These are phyloP conservation scores for Saccharomycopsis selenospora DNA, from an alignment of 805 yeast species.

Conservation along the genomic window DNA sequence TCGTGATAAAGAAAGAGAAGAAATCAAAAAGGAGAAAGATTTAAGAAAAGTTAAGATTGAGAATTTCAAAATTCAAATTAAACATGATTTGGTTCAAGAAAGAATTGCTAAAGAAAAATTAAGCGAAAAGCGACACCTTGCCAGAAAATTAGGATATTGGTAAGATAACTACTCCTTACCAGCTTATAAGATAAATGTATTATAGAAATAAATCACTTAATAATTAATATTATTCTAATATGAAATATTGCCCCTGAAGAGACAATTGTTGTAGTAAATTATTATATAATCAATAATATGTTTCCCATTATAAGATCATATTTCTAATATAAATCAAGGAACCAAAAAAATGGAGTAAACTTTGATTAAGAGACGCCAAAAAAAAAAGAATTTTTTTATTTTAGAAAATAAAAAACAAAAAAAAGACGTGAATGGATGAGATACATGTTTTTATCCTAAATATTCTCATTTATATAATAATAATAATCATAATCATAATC, in stretches of 20 bases:
- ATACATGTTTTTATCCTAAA: not conserved
- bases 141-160: not conserved
- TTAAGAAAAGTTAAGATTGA: not conserved
- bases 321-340: too few relatives aligned
- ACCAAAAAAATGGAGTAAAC: not conserved
- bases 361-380: not conserved
- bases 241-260: not conserved
- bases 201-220: not conserved
- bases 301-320: too few relatives aligned
- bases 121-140: not conserved
- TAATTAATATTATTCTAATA: not conserved
- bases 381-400: not conserved
- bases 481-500: not conserved
- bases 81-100: not conserved
- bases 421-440: too few relatives aligned
- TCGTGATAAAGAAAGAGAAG: not conserved
- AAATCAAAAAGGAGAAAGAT: not conserved
- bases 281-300: too few relatives aligned
- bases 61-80: not conserved
- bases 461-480: not conserved
- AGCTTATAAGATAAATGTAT: not conserved
- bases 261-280: too few relatives aligned
- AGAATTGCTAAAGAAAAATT: not conserved
- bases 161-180: not conserved
- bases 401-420: not conserved